phyloP scores from a whole-genome alignment of 2,329 filamentous ascomycete species.

The Nemania sp. region DNA sequence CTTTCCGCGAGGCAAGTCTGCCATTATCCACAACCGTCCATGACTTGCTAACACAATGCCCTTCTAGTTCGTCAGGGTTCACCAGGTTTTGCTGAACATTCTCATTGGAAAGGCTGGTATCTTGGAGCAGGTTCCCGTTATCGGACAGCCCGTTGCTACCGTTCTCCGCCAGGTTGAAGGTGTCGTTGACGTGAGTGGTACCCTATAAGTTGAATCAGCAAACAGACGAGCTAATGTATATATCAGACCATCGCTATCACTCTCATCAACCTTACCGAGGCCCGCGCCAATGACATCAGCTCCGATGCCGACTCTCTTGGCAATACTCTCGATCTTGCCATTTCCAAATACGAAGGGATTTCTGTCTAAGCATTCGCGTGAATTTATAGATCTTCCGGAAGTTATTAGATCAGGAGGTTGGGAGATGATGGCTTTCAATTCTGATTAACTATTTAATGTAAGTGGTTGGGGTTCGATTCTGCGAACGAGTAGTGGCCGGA shows the following conservation, averaged over 20 bases:
- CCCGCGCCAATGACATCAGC: constrained; percentile 12
- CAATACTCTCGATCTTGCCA: constrained; percentile 15
- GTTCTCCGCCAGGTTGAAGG: constrained; percentile 32
- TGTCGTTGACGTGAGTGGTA: constrained; percentile 34
- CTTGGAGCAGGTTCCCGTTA: constrained; percentile 23
- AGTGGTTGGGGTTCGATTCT: neutral
- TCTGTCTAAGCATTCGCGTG: neutral
- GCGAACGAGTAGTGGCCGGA: neutral
- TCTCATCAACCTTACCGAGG: constrained; percentile 17
- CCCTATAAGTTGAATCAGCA: neutral
- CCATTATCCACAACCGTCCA: neutral
- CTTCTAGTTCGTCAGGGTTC: constrained; percentile 34
- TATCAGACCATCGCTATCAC: constrained; percentile 10
- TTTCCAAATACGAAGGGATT: constrained; percentile 8
- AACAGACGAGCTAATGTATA: neutral
- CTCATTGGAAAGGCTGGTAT: constrained; percentile 36
- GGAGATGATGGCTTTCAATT: neutral
- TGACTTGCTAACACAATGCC: neutral
- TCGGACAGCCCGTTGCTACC: constrained; percentile 32
- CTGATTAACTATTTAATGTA: neutral
- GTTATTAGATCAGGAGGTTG: neutral
- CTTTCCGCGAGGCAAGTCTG: constrained; percentile 34
- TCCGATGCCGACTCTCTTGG: constrained; percentile 14
- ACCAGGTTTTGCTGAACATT: constrained; percentile 35
- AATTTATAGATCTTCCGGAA: neutral